A percentile compares a stretch with the other conserved stretches of the same genome.
phyloP scores from a whole-genome alignment of 768 basidiomycete genomes.

The Ramaria sp. region DNA sequence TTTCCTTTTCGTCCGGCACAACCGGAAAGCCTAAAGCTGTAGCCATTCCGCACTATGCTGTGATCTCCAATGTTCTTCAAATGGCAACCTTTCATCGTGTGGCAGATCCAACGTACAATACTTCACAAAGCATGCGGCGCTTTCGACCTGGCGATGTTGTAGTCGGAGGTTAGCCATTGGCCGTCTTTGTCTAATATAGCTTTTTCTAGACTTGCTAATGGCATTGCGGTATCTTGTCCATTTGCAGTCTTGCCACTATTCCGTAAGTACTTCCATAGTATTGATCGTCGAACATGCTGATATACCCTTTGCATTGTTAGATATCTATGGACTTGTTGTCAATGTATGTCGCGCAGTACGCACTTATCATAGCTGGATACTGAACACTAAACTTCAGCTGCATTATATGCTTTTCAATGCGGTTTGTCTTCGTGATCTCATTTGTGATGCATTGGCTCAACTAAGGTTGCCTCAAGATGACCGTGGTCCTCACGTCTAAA shows the following conservation, averaged over 20 bases:
- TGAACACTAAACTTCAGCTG: constrained; percentile 5
- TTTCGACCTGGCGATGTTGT: constrained; percentile 53
- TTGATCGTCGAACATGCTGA: not conserved
- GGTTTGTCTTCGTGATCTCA: constrained; percentile 8
- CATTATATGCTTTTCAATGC: constrained; percentile 16
- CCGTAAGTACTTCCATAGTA: constrained; percentile 1
- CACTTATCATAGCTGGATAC: no score
- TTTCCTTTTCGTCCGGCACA: constrained; percentile 68
- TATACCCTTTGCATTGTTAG: not conserved
- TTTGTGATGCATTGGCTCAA: not conserved
- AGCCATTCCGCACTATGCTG: constrained; percentile 47
- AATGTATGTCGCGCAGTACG: not conserved
- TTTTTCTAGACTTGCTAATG: not conserved
- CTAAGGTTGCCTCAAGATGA: constrained; percentile 4
- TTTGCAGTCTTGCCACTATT: constrained; percentile 12
- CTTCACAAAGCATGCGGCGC: constrained; percentile 15
- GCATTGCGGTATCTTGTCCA: not conserved
- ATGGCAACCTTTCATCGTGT: constrained; percentile 42
- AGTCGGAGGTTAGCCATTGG: constrained; percentile 35
- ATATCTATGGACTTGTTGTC: constrained; percentile 16
- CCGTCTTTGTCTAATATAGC: not conserved
- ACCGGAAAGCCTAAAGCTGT: constrained; percentile 67
- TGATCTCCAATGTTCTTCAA: constrained; percentile 55
- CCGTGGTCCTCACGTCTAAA: constrained; percentile 15
- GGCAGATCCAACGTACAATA: constrained; percentile 20